phyloP scores from a whole-genome alignment of 805 yeast genomes.

The Cyberlindnera veronae region DNA sequence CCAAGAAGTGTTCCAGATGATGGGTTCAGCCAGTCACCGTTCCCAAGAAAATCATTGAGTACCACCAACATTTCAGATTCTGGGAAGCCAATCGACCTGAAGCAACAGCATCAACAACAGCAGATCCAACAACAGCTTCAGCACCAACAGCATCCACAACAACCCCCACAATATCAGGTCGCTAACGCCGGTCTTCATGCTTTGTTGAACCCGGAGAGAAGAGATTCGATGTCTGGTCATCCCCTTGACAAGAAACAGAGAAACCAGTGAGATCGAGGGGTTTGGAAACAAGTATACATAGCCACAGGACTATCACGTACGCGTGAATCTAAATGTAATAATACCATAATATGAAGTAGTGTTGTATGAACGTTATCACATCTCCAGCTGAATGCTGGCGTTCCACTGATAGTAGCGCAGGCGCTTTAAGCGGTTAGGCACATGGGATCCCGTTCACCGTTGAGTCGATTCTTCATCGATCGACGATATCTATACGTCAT shows the following conservation, averaged over 20 bases:
- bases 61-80: constrained; percentile 14
- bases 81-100: not conserved
- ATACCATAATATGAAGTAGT: too few relatives aligned
- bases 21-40: constrained; percentile 3
- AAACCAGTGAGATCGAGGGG: constrained; percentile 1
- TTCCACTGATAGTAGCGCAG: too few relatives aligned
- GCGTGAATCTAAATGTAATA: too few relatives aligned
- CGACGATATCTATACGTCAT: too few relatives aligned
- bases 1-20: constrained; percentile 25
- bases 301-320: too few relatives aligned
- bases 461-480: too few relatives aligned
- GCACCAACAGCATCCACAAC: not conserved
- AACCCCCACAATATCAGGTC: not conserved
- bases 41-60: constrained; percentile 18
- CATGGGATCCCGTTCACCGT: too few relatives aligned
- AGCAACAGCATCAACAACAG: not conserved
- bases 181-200: constrained; percentile 25
- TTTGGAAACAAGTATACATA: too few relatives aligned
- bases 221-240: constrained; percentile 13
- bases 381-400: too few relatives aligned
- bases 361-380: too few relatives aligned
- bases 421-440: too few relatives aligned
- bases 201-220: constrained; percentile 25
- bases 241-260: constrained; percentile 15
- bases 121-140: not conserved